These are phyloP conservation scores for Lagerstroemia speciosa DNA, from an alignment of 345 rosid species.

Conservation along the genomic window DNA sequence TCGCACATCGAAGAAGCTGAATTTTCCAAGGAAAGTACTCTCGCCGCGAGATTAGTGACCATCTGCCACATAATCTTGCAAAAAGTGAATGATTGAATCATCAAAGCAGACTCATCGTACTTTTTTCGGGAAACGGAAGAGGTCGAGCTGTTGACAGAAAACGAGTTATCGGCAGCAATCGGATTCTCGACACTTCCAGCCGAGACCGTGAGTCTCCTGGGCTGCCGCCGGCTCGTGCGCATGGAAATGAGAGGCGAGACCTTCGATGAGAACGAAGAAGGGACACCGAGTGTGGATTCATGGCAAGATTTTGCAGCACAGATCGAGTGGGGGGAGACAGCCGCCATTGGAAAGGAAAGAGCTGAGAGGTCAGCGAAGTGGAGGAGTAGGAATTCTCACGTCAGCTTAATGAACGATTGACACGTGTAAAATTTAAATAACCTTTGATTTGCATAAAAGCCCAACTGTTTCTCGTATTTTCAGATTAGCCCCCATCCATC, in stretches of 20 bases:
- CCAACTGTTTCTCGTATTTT: too few relatives aligned
- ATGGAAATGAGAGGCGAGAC: slow-evolving; percentile 1
- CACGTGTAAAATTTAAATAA: too few relatives aligned
- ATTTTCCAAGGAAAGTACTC: background rate
- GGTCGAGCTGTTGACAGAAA: slow-evolving; percentile 13
- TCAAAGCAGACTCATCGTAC: slow-evolving; percentile 16
- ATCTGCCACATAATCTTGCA: background rate
- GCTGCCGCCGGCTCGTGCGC: background rate
- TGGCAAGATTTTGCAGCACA: background rate
- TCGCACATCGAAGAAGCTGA: background rate
- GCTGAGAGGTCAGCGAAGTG: background rate
- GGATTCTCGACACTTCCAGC: slow-evolving; percentile 18
- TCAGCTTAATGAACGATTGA: too few relatives aligned
- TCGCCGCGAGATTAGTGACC: background rate
- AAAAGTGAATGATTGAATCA: background rate
- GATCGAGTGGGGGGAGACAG: background rate
- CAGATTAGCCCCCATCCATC: too few relatives aligned
- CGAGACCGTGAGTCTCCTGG: slow-evolving; percentile 5
- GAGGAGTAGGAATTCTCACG: too few relatives aligned
- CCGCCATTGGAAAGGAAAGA: slow-evolving; percentile 3
- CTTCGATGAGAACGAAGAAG: background rate
- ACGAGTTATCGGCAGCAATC: slow-evolving; percentile 13
- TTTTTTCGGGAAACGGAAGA: slow-evolving; percentile 24
- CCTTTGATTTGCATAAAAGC: too few relatives aligned
- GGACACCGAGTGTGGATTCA: background rate